These are phyloP conservation scores for Phytophthora fragariaefolia DNA, from an alignment of 352 stramenopile species.

Conservation along the genomic window DNA sequence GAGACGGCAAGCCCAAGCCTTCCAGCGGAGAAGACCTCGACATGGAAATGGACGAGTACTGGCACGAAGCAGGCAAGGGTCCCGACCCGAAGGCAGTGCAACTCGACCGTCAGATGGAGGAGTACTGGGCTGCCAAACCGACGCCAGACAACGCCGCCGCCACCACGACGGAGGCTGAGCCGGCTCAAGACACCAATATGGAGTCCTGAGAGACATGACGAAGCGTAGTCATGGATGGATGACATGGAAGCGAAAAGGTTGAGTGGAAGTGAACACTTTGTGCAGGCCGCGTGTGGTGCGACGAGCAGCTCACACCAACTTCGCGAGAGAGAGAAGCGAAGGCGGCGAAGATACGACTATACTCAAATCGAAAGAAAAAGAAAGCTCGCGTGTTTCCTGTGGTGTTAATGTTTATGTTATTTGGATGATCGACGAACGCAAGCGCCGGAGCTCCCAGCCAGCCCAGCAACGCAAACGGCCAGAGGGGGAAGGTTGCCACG, in stretches of 20 bases:
- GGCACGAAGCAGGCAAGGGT: constrained; percentile 88
- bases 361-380: constrained; percentile 52
- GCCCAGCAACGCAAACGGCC: constrained; percentile 2
- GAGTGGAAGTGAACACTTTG: constrained; percentile 27
- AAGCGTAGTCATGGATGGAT: constrained; percentile 35
- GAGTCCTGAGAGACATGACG: constrained; percentile 38
- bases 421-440: constrained; percentile 32
- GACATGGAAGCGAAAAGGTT: constrained; percentile 29
- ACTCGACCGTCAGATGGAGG: constrained; percentile 89
- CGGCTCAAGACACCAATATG: constrained; percentile 35
- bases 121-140: constrained; percentile 90
- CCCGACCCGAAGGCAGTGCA: constrained; percentile 82
- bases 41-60: constrained; percentile 91
- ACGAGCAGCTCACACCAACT: constrained; percentile 31
- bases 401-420: constrained; percentile 44
- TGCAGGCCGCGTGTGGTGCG: constrained; percentile 28
- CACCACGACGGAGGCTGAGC: constrained; percentile 28
- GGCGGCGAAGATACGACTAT: constrained; percentile 25
- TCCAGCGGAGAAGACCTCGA: constrained; percentile 82
- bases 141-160: constrained; percentile 36
- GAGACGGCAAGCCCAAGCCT: constrained; percentile 50
- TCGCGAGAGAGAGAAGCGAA: constrained; percentile 30
- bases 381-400: constrained; percentile 48
- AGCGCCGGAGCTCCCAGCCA: constrained; percentile 19
- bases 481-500: constrained; percentile 14